Base-by-base conservation (phyloP, 768 basidiomycete genomes). In the Galerina marginata region DNA sequence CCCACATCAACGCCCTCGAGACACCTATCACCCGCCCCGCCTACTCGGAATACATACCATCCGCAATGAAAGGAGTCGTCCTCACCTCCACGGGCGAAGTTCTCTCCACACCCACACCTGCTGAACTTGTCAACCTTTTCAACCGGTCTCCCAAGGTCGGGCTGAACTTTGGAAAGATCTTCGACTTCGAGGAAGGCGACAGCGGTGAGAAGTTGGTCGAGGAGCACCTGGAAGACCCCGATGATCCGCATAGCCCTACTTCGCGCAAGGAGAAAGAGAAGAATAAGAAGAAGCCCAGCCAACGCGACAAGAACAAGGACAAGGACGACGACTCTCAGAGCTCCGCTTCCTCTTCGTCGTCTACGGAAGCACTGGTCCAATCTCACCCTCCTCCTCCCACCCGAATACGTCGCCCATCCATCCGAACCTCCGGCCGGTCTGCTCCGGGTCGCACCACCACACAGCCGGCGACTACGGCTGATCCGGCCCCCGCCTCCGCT, bases 31-130 rank as follows among this genome's bases (percentile, higher is more conserved):
- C 72, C 29, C 81, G 83, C 33, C 62, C 75, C 6, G 65, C 71
- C 10, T 70, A 69, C 54, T 62, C 70, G 26, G 79, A 79, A 7
- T 72, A 65, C 23, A 70, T 77, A 36, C 79, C 78, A 2, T 86
- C 84, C 3, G 87, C 87, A 1, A 89, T 89, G 87, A 88, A 88
- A 69, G 87, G 93, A 2, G 90, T 95, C 40, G 81, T 95, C 33
- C 79, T 93, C 39, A 93, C 93, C 0, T 78, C 87, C 7, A 93
- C 93, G 0, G 92, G 93, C 7, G 87, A 93, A 69, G 77, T 81
- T 1, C 77, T 94, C 6, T 79, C 84, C 3, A 95, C 92, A 11
- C 92, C 92, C 1, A 79, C 83, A 2, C 89, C 89, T 0, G 76
- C 80, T 0, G 89, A 90, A 67, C 78, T 93, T 0, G 82, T 82